These are phyloP conservation scores for Stemphylium lycopersici DNA, from an alignment of 2,329 filamentous ascomycete genomes.

Conservation along the genomic window DNA sequence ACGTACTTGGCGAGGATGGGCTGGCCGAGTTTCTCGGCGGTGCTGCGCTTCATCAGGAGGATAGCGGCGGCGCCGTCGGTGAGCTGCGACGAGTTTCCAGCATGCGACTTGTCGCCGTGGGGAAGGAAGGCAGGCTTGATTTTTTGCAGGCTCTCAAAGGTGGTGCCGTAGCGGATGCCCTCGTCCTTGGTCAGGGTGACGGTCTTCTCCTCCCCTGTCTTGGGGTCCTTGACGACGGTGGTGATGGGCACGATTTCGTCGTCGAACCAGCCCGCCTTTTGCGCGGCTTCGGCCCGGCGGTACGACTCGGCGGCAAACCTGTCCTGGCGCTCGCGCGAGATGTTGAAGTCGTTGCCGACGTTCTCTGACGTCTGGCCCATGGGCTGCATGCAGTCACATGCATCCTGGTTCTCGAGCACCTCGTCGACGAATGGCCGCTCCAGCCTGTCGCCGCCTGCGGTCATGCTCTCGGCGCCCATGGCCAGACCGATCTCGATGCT, in stretches of 20 bases:
- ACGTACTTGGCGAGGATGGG: conserved; percentile 95
- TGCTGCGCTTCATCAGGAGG: conserved; percentile 92
- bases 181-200: conserved; percentile 86
- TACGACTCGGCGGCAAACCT: conserved; percentile 86
- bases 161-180: conserved; percentile 89
- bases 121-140: conserved; percentile 89
- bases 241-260: conserved; percentile 93
- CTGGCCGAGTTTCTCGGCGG: conserved; percentile 82
- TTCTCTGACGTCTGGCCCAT: conserved; percentile 99
- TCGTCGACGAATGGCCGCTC: conserved; percentile 77
- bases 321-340: conserved; percentile 82
- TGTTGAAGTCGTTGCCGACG: conserved; percentile 86
- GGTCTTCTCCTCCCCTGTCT: conserved; percentile 77
- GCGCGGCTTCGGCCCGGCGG: conserved; percentile 82
- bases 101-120: conserved; percentile 84
- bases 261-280: conserved; percentile 88
- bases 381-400: conserved; percentile 84
- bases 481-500: conserved; percentile 88
- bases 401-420: conserved; percentile 76
- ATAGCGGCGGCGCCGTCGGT: conserved; percentile 93
- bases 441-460: conserved; percentile 70
- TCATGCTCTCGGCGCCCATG: conserved; percentile 89
- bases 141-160: conserved; percentile 79
- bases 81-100: conserved; percentile 92
- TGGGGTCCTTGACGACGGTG: conserved; percentile 80